phyloP scores from a whole-genome alignment of 2,329 filamentous ascomycete genomes.

The Fusarium nygamai region DNA sequence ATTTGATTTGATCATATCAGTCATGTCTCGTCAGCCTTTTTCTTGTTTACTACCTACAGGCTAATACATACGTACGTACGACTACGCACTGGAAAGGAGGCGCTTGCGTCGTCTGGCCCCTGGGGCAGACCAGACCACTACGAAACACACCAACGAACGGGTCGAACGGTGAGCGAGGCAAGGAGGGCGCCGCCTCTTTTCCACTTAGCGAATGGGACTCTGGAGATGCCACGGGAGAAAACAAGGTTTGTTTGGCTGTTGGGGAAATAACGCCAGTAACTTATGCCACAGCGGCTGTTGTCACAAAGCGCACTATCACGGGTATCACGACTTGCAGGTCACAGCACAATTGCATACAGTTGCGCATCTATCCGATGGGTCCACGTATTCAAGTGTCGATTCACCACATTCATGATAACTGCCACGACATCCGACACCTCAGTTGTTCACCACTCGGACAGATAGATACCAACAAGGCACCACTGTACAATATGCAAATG shows the following conservation, averaged over 20 bases:
- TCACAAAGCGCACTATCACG: not conserved
- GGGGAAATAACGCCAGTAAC: not conserved
- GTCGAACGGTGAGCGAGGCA: constrained; percentile 21
- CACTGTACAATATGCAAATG: not conserved
- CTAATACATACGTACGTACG: not conserved
- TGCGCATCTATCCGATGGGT: constrained; percentile 12
- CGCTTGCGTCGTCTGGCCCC: constrained; percentile 19
- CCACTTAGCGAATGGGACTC: constrained; percentile 21
- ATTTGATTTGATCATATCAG: constrained; percentile 22
- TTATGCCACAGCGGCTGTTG: constrained; percentile 9
- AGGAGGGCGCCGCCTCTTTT: constrained; percentile 16
- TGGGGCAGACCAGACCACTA: constrained; percentile 7
- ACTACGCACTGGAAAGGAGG: constrained; percentile 19
- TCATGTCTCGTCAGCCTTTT: not conserved
- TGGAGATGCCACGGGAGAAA: not conserved
- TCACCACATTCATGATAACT: constrained; percentile 26
- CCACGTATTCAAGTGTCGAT: constrained; percentile 30
- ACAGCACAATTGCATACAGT: constrained; percentile 2
- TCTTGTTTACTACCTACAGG: not conserved
- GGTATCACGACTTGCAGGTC: constrained; percentile 1
- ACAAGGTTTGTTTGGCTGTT: constrained; percentile 13
- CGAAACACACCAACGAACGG: constrained; percentile 31
- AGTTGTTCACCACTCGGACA: constrained; percentile 4
- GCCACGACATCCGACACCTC: constrained; percentile 17
- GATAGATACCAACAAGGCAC: not conserved